These are phyloP conservation scores for Nelumbo lutea DNA, from an alignment of 164 flowering plant species.

Conservation along the genomic window DNA sequence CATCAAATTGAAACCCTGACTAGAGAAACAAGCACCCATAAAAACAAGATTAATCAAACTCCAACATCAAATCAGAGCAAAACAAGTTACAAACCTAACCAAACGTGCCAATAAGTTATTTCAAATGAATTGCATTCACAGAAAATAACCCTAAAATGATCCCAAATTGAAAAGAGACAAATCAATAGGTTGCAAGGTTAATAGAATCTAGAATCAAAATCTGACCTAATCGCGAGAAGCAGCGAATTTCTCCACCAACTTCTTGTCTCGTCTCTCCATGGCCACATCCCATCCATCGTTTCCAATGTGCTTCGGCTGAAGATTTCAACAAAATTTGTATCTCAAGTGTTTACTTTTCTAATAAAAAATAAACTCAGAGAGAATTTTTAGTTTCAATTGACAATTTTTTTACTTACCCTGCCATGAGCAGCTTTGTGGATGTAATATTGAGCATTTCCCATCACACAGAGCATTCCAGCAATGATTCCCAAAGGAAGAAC, in stretches of 20 bases:
- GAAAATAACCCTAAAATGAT: too few relatives aligned
- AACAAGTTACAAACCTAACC: too few relatives aligned
- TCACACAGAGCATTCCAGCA: constrained; percentile 83
- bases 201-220: not conserved
- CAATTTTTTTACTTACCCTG: constrained; percentile 35
- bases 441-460: constrained; percentile 81
- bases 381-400: not conserved
- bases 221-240: constrained; percentile 15
- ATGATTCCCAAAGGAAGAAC: constrained; percentile 83
- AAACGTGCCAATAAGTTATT: too few relatives aligned
- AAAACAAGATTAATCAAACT: too few relatives aligned
- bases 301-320: constrained; percentile 37
- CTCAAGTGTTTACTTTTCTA: not conserved
- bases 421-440: constrained; percentile 90
- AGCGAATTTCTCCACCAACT: constrained; percentile 44
- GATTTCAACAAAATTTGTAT: not conserved
- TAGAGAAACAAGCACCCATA: too few relatives aligned
- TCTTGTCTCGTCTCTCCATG: constrained; percentile 95
- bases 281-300: constrained; percentile 89
- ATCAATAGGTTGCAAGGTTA: not conserved
- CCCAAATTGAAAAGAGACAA: too few relatives aligned
- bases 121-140: too few relatives aligned
- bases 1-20: too few relatives aligned
- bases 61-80: too few relatives aligned
- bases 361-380: not conserved